Evolutionary conservation across 768 basidiomycete species (phyloP).

Genomic region (Leccinum broughii): DNA sequence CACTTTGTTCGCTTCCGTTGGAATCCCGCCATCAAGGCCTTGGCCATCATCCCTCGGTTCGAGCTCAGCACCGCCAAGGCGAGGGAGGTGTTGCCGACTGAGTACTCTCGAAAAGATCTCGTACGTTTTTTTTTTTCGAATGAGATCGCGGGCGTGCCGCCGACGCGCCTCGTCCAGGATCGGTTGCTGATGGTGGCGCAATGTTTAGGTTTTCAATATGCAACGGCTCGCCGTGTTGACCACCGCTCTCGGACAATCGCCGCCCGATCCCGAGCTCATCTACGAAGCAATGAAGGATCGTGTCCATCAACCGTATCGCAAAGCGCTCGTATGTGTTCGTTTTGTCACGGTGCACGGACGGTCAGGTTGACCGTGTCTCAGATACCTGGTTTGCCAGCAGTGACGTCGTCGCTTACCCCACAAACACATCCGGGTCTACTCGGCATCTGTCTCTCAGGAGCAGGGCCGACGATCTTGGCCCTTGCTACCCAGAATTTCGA

Average conservation of each 20-base stretch:
- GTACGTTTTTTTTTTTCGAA: constrained; percentile 42
- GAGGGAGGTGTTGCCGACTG: constrained; percentile 78
- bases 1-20: constrained; percentile 92
- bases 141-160: not conserved
- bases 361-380: constrained; percentile 31
- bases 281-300: constrained; percentile 99
- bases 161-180: not conserved
- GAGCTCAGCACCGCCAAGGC: constrained; percentile 97
- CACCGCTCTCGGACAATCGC: constrained; percentile 85
- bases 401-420: constrained; percentile 87
- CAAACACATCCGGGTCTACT: constrained; percentile 89
- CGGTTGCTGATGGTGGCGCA: not conserved
- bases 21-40: constrained; percentile 80
- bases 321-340: constrained; percentile 61
- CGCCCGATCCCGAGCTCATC: constrained; percentile 94
- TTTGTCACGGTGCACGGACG: not conserved
- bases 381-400: constrained; percentile 96
- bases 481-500: constrained; percentile 87
- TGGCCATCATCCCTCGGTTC: constrained; percentile 93
- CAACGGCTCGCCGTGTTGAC: constrained; percentile 96
- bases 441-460: constrained; percentile 96
- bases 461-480: constrained; percentile 96
- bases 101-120: constrained; percentile 88
- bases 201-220: constrained; percentile 87
- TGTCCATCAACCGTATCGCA: constrained; percentile 96